Base-by-base conservation (phyloP, 345 rosid genomes). In the Sapria himalayana region DNA sequence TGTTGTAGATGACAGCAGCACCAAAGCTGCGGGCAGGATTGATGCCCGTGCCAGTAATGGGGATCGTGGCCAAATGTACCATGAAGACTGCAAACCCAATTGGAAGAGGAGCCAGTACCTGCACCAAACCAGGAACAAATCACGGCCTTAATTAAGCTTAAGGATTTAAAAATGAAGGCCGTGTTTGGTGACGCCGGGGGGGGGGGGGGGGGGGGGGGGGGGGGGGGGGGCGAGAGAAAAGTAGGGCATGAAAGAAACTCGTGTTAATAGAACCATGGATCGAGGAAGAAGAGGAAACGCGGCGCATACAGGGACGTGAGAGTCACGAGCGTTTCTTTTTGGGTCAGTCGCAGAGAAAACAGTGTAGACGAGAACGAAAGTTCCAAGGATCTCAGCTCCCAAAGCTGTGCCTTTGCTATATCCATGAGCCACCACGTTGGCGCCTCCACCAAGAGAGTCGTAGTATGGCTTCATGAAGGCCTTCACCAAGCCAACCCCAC, bases 261-360 rank as follows among this genome's bases (percentile, higher is more conserved):
- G 15, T 9, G 10, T 19, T 11, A 31, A 31, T 12, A 23, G 2
- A 7, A 13, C 7, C 22, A 43, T 22, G 12, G 16, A 5, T 4
- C 0, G 31, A 19, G 17, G 5, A 22, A 17, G 21, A 7, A 1
- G 19, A 19, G 20, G 13, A n/a, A n/a, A n/a, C n/a, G n/a, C n/a
- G 5, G 0, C 3, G 49, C 80, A 5, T 57, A 79, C 94, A 41
- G 91, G 91, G 35, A 81, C 62, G 32, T 81, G 91, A 9, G 94
- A 81, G 65, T 81, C 94, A 37, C 91, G 85, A 1, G 94, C 91
- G 39, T 58, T 74, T 35, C 94, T 70, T 60, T 81, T 81, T 10
- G 94, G 94, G 63, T 81, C 91, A 37, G 91, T 78, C 33, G 94
- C 91, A 13, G 94, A 63, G 72, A 73, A 73, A 29, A 77, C 89